phyloP scores from a whole-genome alignment of 2,329 filamentous ascomycete species.

The Fusarium oxysporum region DNA sequence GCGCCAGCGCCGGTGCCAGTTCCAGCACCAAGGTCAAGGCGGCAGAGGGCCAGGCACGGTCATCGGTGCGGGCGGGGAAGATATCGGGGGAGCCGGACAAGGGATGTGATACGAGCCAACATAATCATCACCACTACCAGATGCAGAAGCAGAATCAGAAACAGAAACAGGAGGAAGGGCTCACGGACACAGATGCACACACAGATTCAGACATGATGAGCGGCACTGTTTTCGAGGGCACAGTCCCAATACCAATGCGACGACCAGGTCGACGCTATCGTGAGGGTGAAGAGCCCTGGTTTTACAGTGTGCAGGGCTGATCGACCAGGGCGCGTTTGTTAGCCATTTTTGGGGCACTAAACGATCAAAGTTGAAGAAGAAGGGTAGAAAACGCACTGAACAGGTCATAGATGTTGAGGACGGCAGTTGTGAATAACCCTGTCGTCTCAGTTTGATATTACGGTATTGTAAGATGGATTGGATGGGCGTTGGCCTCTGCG shows the following conservation, averaged over 20 bases:
- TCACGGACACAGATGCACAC: conserved; percentile 38
- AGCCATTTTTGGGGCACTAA: conserved; percentile 14
- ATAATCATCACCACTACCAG: conserved; percentile 1
- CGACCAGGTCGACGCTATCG: conserved; percentile 66
- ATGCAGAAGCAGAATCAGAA: conserved; percentile 14
- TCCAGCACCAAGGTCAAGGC: conserved; percentile 30
- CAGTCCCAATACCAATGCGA: conserved; percentile 73
- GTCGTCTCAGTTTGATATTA: conserved; percentile 8
- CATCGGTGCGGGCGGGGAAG: conserved; percentile 34
- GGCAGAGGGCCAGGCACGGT: conserved; percentile 36
- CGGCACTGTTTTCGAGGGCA: conserved; percentile 60
- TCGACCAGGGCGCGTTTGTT: conserved; percentile 25
- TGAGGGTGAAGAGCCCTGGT: conserved; percentile 56
- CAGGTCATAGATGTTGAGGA: conserved; percentile 20
- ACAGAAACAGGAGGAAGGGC: conserved; percentile 15
- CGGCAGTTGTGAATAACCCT: conserved; percentile 28
- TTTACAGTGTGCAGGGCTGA: conserved; percentile 50
- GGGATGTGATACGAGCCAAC: conserved; percentile 34
- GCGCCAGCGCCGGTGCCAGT: conserved; percentile 7
- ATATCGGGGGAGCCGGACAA: conserved; percentile 33
- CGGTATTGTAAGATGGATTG: conserved; percentile 3
- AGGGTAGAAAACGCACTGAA: background rate
- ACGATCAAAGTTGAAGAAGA: conserved; percentile 12
- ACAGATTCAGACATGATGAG: background rate
- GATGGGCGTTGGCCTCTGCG: conserved; percentile 25